These are phyloP conservation scores for Trypanosoma melophagium DNA, from an alignment of 208 protist genomes.

Conservation along the genomic window DNA sequence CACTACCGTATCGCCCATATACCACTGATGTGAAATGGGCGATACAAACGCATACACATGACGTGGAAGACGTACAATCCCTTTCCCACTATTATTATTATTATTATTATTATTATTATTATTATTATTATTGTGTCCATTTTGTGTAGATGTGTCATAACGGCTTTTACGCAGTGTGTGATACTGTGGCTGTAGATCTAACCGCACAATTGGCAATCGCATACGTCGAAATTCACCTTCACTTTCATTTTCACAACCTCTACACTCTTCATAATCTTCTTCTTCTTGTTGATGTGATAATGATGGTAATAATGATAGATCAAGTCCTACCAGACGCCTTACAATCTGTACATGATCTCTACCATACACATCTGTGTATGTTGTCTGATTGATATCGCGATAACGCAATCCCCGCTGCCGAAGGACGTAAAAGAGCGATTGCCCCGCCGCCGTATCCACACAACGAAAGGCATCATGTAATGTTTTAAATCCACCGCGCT, in stretches of 20 bases:
- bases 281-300: not conserved
- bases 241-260: slow-evolving; percentile 33
- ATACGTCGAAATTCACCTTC: slow-evolving; percentile 22
- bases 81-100: not conserved
- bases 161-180: not conserved
- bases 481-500: slow-evolving; percentile 47
- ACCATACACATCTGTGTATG: slow-evolving; percentile 44
- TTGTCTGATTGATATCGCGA: slow-evolving; percentile 17
- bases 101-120: not conserved
- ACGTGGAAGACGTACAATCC: slow-evolving; percentile 11
- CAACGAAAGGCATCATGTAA: slow-evolving; percentile 50
- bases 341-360: slow-evolving; percentile 26
- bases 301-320: too few species aligned
- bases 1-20: slow-evolving; percentile 34
- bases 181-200: slow-evolving; percentile 29
- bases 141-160: too few species aligned
- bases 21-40: slow-evolving; percentile 40
- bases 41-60: slow-evolving; percentile 52
- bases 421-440: slow-evolving; percentile 42
- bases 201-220: slow-evolving; percentile 52
- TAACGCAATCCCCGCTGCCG: slow-evolving; percentile 23
- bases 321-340: slow-evolving; percentile 32
- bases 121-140: not conserved
- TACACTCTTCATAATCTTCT: too few species aligned
- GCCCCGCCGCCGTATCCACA: slow-evolving; percentile 42